Evolutionary conservation across 1,139 yeast species (phyloP), one percentile per base, ranked within the genome.

Genomic region (Diutina rugosa): DNA sequence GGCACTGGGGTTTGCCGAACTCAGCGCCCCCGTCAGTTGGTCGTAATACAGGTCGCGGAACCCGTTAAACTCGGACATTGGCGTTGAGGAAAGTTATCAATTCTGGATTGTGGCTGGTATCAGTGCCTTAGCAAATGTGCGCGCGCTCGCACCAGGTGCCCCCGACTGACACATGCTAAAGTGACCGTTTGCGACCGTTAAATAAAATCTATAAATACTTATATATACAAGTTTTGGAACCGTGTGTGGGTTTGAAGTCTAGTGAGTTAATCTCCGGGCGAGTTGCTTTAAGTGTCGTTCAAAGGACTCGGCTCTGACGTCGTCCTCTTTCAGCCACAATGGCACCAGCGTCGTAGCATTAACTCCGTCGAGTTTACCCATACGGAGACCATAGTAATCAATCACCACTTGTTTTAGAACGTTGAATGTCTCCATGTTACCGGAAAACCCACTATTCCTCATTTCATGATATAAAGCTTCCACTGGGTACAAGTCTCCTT

Each of bases 361-460:
- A 10, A 49, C 29, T 8, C 53, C 53, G 21, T 21, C 21, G 3
- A 32, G 16, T 12, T 67, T 67, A 10, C 74, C 76, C 67, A 66
- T 66, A 58, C 70, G 70, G 59, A 75, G 62, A 21, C 65, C 62
- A 58, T 72, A 67, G 58, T 75, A 74, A 56, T 75, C 77, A 29
- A 69, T 56, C 38, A 76, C 65, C 7, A 76, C 71, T 57, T 69
- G 69, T 58, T 70, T 73, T 51, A 76, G 58, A 35, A 73, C 70
- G 56, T 71, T 68, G 57, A 70, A 72, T 1, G 80, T 76, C 18
- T 60, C 59, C 16, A 66, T 45, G 58, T 76, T 73, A 1, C 80
- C 80, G 18, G 61, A 58, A 58, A 73, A 74, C 28, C 80, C 80
- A 59, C 73, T 72, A 58, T 73, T 72, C 48, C 65, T 61, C 80